Evolutionary conservation across 2,329 filamentous ascomycete species (phyloP).

Genomic region (Trichophaea hybrida): DNA sequence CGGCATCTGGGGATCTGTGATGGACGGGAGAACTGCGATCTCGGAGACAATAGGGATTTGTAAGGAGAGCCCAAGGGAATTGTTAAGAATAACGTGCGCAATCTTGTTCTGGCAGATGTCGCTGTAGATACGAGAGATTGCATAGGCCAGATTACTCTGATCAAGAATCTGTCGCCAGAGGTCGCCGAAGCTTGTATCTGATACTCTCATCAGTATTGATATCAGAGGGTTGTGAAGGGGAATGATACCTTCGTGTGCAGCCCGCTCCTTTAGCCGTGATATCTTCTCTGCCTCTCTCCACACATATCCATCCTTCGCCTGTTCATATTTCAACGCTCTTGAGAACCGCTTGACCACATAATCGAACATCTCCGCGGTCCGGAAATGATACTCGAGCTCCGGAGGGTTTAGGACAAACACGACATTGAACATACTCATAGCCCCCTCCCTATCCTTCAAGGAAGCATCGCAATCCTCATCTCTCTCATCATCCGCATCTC

Average conservation of each 20-base stretch:
- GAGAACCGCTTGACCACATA: slow-evolving; percentile 86
- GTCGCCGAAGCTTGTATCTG: slow-evolving; percentile 20
- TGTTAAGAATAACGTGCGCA: slow-evolving; percentile 64
- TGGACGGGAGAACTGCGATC: slow-evolving; percentile 23
- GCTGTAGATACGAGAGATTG: slow-evolving; percentile 67
- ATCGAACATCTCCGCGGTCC: slow-evolving; percentile 66
- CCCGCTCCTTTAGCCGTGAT: slow-evolving; percentile 65
- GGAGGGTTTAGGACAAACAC: slow-evolving; percentile 81
- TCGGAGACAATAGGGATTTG: slow-evolving; percentile 45
- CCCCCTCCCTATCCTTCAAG: slow-evolving; percentile 46
- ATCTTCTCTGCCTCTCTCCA: slow-evolving; percentile 82
- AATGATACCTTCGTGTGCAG: slow-evolving; percentile 46
- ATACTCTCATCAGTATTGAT: slow-evolving; percentile 23
- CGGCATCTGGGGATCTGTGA: slow-evolving; percentile 25
- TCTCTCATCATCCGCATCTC: slow-evolving; percentile 28
- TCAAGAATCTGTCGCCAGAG: slow-evolving; percentile 58
- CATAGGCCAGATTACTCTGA: slow-evolving; percentile 64
- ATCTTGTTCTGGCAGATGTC: slow-evolving; percentile 74
- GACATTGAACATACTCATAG: slow-evolving; percentile 95
- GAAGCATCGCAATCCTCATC: slow-evolving; percentile 31
- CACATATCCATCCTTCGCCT: slow-evolving; percentile 78
- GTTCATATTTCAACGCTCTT: slow-evolving; percentile 82
- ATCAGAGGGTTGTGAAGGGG: slow-evolving; percentile 8
- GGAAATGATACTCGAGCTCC: slow-evolving; percentile 56
- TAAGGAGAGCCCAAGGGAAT: slow-evolving; percentile 44